A percentile compares a stretch with the other conserved stretches of the same genome.
phyloP scores from a whole-genome alignment of 257 asterid species.

The Salvia rosmarinus region DNA sequence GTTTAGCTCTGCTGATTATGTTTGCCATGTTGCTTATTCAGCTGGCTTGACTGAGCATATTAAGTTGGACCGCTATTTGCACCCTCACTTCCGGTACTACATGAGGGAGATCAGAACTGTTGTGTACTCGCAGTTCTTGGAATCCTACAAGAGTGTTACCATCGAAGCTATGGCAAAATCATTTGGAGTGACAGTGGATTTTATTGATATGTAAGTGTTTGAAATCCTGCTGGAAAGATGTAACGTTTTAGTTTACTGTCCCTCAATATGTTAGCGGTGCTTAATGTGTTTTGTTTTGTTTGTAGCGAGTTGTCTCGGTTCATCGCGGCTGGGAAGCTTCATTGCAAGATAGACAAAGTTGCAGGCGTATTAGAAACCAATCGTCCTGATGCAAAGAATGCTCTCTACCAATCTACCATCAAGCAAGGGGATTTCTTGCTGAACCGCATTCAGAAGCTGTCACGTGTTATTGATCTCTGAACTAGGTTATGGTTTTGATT shows the following conservation, averaged over 20 bases:
- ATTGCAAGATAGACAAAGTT: slow-evolving; percentile 92
- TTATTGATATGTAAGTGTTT: slow-evolving; percentile 68
- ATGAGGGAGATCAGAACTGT: slow-evolving; percentile 85
- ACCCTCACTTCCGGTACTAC: slow-evolving; percentile 78
- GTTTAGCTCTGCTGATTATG: slow-evolving; percentile 9
- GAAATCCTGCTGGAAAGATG: neutral
- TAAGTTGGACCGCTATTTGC: slow-evolving; percentile 77
- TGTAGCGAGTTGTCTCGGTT: slow-evolving; percentile 80
- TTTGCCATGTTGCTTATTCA: slow-evolving; percentile 34
- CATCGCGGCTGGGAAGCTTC: slow-evolving; percentile 85
- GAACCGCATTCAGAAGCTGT: slow-evolving; percentile 91
- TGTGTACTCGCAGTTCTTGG: slow-evolving; percentile 84
- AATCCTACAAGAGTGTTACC: slow-evolving; percentile 82
- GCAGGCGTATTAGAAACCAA: slow-evolving; percentile 87
- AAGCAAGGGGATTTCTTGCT: slow-evolving; percentile 94
- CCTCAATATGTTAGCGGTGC: neutral
- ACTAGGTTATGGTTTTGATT: slow-evolving; percentile 31
- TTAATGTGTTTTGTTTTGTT: neutral
- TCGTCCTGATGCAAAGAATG: slow-evolving; percentile 93
- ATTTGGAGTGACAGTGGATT: slow-evolving; percentile 79
- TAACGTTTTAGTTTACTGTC: neutral
- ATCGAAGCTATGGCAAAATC: slow-evolving; percentile 90
- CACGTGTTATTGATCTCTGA: slow-evolving; percentile 92
- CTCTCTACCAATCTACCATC: slow-evolving; percentile 87
- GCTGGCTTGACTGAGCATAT: slow-evolving; percentile 84